Evolutionary conservation across 2,329 filamentous ascomycete genomes (phyloP).

Genomic region (Elsinoe batatas): DNA sequence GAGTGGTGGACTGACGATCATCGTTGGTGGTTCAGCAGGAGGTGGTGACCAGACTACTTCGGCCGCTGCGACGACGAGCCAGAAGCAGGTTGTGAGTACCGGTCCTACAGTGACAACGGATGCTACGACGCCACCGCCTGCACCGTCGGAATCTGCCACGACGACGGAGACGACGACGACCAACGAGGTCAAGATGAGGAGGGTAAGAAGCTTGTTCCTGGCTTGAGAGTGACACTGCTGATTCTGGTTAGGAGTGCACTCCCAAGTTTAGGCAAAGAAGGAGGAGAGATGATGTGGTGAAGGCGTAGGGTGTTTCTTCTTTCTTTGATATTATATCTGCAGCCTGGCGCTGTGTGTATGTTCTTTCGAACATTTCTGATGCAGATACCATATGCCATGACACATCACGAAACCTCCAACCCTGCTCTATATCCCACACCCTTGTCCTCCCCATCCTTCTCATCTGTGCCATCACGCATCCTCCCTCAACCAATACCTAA

Average conservation of each 20-base stretch:
- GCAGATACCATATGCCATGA: neutral
- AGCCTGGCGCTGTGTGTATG: neutral
- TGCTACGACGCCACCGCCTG: neutral
- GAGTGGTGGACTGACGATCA: conserved; percentile 32
- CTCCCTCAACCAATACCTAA: conserved; percentile 27
- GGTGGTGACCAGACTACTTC: neutral
- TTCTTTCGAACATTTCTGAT: neutral
- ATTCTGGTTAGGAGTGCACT: neutral
- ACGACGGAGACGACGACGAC: neutral
- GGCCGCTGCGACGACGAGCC: neutral
- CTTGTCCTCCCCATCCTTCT: neutral
- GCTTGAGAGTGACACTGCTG: neutral
- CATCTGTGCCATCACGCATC: neutral
- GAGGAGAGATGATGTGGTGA: neutral
- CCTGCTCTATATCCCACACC: neutral
- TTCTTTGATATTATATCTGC: neutral
- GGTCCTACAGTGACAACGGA: neutral
- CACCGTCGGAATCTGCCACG: neutral
- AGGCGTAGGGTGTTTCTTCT: neutral
- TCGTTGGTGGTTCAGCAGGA: conserved; percentile 30
- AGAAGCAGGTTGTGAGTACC: neutral
- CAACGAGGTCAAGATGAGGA: neutral
- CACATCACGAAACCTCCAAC: neutral
- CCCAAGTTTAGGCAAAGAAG: neutral
- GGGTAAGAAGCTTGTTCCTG: neutral